Percentiles rank a stretch among this genome's conserved stretches.
phyloP scores from a whole-genome alignment of 768 basidiomycete genomes.

The Trametes sanguinea region DNA sequence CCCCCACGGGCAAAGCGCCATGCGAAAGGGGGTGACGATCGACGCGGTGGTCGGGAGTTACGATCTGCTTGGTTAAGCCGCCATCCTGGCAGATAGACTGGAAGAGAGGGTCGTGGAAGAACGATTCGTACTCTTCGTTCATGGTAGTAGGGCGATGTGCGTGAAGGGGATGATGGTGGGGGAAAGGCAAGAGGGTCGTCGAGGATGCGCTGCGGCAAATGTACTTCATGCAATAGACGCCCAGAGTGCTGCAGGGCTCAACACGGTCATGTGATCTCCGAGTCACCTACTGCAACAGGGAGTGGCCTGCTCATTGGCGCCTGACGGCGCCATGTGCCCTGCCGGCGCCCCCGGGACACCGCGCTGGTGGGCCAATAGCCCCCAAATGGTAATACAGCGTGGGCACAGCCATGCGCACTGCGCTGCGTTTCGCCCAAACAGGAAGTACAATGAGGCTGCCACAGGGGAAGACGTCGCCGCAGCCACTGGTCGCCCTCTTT shows the following conservation, averaged over 20 bases:
- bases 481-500: too few species aligned
- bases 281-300: not conserved
- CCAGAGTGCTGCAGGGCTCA: not conserved
- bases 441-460: too few species aligned
- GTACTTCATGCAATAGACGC: not conserved
- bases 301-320: too few species aligned
- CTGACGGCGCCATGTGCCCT: too few species aligned
- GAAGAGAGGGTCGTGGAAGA: not conserved
- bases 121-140: not conserved
- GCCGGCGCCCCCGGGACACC: too few species aligned
- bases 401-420: too few species aligned
- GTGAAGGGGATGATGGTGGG: not conserved
- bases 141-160: not conserved
- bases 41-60: not conserved
- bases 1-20: not conserved
- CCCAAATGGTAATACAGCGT: too few species aligned
- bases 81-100: not conserved
- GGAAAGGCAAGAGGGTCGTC: not conserved
- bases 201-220: not conserved
- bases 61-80: conserved; percentile 6
- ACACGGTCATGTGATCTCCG: not conserved
- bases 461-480: too few species aligned
- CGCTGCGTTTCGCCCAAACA: too few species aligned
- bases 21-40: not conserved
- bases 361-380: too few species aligned